phyloP scores from a whole-genome alignment of 2,329 filamentous ascomycete species.

The Pseudohalonectria lignicola region DNA sequence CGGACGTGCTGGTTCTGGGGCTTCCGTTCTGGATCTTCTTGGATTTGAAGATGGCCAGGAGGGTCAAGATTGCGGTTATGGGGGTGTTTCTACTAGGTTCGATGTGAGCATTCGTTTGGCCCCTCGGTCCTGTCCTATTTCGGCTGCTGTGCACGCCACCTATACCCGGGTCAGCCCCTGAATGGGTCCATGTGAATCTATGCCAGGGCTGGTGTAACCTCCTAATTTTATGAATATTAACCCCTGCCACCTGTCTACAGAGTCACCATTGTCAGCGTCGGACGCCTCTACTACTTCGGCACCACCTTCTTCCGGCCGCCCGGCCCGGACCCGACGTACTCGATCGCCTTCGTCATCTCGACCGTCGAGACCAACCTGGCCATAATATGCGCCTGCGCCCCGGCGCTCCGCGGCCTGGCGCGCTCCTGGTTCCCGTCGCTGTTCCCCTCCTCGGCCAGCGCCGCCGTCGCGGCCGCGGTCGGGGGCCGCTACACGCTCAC shows the following conservation, averaged over 20 bases:
- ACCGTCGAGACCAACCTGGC: constrained; percentile 25
- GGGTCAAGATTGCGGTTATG: too few relatives aligned
- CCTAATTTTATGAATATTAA: too few relatives aligned
- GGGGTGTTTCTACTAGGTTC: constrained; percentile 20
- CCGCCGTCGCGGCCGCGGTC: not conserved
- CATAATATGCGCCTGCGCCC: constrained; percentile 24
- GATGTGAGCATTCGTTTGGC: constrained; percentile 13
- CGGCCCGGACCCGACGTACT: constrained; percentile 15
- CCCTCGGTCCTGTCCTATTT: too few relatives aligned
- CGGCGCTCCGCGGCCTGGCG: constrained; percentile 24
- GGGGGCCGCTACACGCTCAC: not conserved
- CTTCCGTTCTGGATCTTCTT: constrained; percentile 23
- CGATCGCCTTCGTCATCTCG: constrained; percentile 18
- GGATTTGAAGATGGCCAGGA: constrained; percentile 21
- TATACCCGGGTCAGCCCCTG: too few relatives aligned
- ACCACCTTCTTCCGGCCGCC: constrained; percentile 8
- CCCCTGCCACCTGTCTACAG: constrained; percentile 3
- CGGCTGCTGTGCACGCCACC: too few relatives aligned
- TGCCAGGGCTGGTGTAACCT: too few relatives aligned
- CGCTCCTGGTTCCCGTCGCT: constrained; percentile 15
- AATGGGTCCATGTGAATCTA: too few relatives aligned
- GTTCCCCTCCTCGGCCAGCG: constrained; percentile 6
- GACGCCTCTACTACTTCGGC: constrained; percentile 15
- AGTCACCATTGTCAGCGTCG: constrained; percentile 15
- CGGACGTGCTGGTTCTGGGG: constrained; percentile 26